Evolutionary conservation across 1,284 basidiomycete species (phyloP).

Genomic region (Coniferiporia sulphurascens): DNA sequence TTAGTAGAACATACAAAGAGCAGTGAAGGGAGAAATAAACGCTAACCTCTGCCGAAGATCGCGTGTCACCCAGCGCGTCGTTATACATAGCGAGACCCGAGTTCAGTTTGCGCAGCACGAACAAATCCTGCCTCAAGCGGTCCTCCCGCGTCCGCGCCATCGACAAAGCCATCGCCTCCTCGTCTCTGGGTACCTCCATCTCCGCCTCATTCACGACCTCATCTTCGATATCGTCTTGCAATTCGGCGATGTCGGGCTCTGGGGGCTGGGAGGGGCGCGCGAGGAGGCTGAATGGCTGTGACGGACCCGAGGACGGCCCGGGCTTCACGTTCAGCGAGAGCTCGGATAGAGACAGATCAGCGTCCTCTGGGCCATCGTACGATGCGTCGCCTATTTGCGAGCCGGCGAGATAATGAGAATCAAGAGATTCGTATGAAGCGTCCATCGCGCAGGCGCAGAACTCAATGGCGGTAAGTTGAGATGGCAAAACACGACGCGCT

Average conservation of each 20-base stretch:
- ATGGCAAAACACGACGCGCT: neutral
- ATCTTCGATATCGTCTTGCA: slow-evolving; percentile 19
- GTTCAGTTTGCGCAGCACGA: slow-evolving; percentile 68
- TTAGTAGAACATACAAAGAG: too few species aligned
- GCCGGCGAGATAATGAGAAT: slow-evolving; percentile 1
- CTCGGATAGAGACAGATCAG: slow-evolving; percentile 22
- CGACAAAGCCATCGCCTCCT: slow-evolving; percentile 22
- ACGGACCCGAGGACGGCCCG: neutral
- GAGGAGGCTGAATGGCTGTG: slow-evolving; percentile 21
- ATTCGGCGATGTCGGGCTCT: neutral
- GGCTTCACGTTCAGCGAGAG: slow-evolving; percentile 18
- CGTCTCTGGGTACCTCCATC: neutral
- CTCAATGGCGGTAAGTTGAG: neutral
- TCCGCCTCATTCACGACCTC: slow-evolving; percentile 19
- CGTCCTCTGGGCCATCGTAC: slow-evolving; percentile 17
- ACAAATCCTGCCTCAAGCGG: slow-evolving; percentile 65
- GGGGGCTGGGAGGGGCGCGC: slow-evolving; percentile 11
- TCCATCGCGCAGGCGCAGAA: neutral
- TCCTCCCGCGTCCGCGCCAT: slow-evolving; percentile 56
- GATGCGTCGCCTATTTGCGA: slow-evolving; percentile 2
- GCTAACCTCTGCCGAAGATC: slow-evolving; percentile 61
- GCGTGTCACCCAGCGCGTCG: slow-evolving; percentile 55
- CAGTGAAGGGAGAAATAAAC: too few species aligned
- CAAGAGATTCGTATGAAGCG: slow-evolving; percentile 2
- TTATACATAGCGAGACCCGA: slow-evolving; percentile 59